Evolutionary conservation across 2,329 filamentous ascomycete species (phyloP), one percentile per base, ranked within the genome.

Genomic region (Periconia sp.): DNA sequence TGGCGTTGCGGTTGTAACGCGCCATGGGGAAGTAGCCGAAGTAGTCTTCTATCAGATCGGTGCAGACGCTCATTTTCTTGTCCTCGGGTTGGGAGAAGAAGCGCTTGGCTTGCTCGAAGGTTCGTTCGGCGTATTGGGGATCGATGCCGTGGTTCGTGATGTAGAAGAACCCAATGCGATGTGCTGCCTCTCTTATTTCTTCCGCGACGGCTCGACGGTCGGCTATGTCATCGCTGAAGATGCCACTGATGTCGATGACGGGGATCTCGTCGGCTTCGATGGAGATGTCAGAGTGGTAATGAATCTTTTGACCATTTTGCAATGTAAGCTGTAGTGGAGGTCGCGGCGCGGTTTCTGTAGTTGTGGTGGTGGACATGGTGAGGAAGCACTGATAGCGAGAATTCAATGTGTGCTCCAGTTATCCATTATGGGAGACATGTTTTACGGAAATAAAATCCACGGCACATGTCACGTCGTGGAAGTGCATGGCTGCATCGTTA

Each of bases 1-100:
- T 74, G 0, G 77, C 76, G 54, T 82, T 84, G 1, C 71, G 59
- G 53, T 83, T 77, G 23, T 77, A 76, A 47, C 31, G 50, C 10
- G 69, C 74, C 44, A 70, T 69, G 1, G 75, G 70, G 43, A 72
- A 67, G 45, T 70, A 73, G 11, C 70, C 69, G 49, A 60, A 62
- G 65, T 67, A 74, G 45, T 76, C 73, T 18, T 67, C 69, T 0
- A 75, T 63, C 14, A 69, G 8, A 27, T 27, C 23, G 23, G 23
- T 27, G 23, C 23, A 27, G 23, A 27, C 23, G 40, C 79, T 73
- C 53, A 80, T 69, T 57, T 80, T 81, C 56, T 77, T 77, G 51
- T 78, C 72, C 6, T 74, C 63, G 0, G 77, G 71, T 2, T 79
- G 60, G 2, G 72, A 62, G 50, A 81, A 81, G 50, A 81, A 76